Conservation (phyloP, 352 stramenopile genomes). For the Phytophthora capsici region DNA sequence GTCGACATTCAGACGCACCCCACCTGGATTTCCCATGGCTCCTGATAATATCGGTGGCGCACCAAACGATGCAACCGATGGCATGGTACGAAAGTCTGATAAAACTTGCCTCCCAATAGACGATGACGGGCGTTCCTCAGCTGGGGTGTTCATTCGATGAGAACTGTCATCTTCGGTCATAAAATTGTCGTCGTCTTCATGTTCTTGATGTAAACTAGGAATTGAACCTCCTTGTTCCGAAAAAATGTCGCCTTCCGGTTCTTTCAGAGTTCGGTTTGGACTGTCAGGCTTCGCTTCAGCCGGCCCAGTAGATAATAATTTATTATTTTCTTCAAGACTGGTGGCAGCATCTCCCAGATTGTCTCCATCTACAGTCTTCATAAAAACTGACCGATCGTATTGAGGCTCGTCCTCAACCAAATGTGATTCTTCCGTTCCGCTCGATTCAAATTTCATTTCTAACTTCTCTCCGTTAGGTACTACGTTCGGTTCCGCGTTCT, state of each 20-base stretch:
- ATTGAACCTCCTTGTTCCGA: background rate
- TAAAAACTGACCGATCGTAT: background rate
- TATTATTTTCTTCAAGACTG: background rate
- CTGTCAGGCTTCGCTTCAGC: background rate
- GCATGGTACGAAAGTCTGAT: slow-evolving; percentile 75
- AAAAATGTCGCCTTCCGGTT: background rate
- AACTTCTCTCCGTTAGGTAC: background rate
- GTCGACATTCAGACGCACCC: slow-evolving; percentile 48
- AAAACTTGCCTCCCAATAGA: slow-evolving; percentile 72
- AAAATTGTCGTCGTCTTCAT: background rate
- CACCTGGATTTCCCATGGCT: slow-evolving; percentile 10
- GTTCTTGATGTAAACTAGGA: background rate
- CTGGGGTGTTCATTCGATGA: background rate
- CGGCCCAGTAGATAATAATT: background rate
- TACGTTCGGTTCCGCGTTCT: slow-evolving; percentile 17
- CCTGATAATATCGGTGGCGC: slow-evolving; percentile 27
- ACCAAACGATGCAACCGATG: slow-evolving; percentile 66
- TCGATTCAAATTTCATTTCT: background rate
- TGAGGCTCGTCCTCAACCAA: background rate
- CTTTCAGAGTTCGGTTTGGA: background rate
- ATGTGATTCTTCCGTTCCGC: background rate
- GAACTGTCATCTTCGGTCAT: slow-evolving; percentile 10
- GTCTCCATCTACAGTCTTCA: background rate
- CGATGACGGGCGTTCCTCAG: slow-evolving; percentile 32
- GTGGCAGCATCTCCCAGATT: background rate